These are phyloP conservation scores for Ceratocystiopsis sp. DNA, from an alignment of 2,329 filamentous ascomycete genomes.

Conservation along the genomic window DNA sequence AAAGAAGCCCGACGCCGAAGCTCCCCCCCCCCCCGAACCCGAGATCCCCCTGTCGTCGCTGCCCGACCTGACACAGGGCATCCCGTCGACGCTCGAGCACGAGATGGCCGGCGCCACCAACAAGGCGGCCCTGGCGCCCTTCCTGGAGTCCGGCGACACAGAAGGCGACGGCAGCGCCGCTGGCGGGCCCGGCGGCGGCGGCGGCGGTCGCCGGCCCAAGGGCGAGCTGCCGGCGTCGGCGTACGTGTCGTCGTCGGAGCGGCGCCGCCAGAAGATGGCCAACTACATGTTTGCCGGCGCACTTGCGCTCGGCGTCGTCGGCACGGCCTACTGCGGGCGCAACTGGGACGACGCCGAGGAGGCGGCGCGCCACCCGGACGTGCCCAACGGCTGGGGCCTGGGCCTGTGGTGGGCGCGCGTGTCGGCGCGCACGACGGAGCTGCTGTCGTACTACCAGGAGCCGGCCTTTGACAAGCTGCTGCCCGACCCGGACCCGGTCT, in stretches of 20 bases:
- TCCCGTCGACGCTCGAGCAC: constrained; percentile 74
- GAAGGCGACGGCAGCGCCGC: constrained; percentile 11
- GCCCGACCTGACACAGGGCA: constrained; percentile 84
- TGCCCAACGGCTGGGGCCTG: constrained; percentile 64
- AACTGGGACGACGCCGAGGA: constrained; percentile 78
- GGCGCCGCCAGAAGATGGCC: constrained; percentile 57
- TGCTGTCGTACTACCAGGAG: constrained; percentile 86
- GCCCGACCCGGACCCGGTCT: constrained; percentile 61
- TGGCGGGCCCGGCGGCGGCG: constrained; percentile 15
- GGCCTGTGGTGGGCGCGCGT: constrained; percentile 66
- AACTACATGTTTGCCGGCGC: constrained; percentile 55
- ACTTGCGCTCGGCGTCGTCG: constrained; percentile 35
- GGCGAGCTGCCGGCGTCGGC: constrained; percentile 57
- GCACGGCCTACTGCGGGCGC: constrained; percentile 61
- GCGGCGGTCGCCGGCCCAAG: constrained; percentile 30
- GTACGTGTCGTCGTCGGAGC: constrained; percentile 83
- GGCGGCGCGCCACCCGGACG: constrained; percentile 44
- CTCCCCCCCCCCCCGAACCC: background rate
- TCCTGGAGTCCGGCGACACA: constrained; percentile 17
- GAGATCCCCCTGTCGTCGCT: constrained; percentile 46
- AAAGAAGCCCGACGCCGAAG: no score
- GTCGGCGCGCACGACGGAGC: constrained; percentile 54
- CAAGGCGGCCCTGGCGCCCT: constrained; percentile 18
- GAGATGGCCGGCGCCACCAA: constrained; percentile 42
- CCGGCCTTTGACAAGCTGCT: constrained; percentile 88